A percentile compares a stretch with the other conserved stretches of the same genome.
Evolutionary conservation across 352 stramenopile genomes (phyloP).

Genomic region (Globisporangium recalcitrans): DNA sequence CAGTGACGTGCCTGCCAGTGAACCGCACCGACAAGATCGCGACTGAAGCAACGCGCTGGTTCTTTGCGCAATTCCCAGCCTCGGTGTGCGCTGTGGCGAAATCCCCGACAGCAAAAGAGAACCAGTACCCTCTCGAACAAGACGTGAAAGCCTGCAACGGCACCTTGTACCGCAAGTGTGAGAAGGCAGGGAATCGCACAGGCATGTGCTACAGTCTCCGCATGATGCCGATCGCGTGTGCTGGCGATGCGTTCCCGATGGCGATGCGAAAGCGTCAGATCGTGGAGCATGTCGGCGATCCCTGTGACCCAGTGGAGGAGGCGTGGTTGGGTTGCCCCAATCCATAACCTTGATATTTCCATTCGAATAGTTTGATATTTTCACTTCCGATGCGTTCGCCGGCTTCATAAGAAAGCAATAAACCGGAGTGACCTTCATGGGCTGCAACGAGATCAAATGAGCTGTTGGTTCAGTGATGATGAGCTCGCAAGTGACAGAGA

Average conservation of each 20-base stretch:
- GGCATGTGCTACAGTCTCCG: slow-evolving; percentile 27
- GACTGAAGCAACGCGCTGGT: not conserved
- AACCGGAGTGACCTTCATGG: too few relatives aligned
- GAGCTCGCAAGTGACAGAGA: too few relatives aligned
- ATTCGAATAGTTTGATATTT: too few relatives aligned
- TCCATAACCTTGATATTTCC: too few relatives aligned
- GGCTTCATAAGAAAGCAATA: too few relatives aligned
- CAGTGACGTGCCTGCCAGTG: not conserved
- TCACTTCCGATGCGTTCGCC: too few relatives aligned
- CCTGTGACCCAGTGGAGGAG: not conserved
- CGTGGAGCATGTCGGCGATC: not conserved
- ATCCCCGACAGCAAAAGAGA: not conserved
- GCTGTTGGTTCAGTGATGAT: too few relatives aligned
- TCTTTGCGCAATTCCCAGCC: not conserved
- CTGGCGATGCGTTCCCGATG: not conserved
- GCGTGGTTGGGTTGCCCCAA: slow-evolving; percentile 2
- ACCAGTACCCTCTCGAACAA: slow-evolving; percentile 1
- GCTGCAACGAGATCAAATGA: too few relatives aligned
- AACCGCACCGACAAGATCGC: not conserved
- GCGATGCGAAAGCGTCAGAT: slow-evolving; percentile 7
- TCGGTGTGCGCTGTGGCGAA: not conserved
- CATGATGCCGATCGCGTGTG: slow-evolving; percentile 7
- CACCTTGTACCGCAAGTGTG: slow-evolving; percentile 31
- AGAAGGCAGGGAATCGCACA: slow-evolving; percentile 2
- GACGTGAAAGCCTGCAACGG: slow-evolving; percentile 32